phyloP scores from a whole-genome alignment of 164 flowering plant species.

The Chimonanthus praecox region DNA sequence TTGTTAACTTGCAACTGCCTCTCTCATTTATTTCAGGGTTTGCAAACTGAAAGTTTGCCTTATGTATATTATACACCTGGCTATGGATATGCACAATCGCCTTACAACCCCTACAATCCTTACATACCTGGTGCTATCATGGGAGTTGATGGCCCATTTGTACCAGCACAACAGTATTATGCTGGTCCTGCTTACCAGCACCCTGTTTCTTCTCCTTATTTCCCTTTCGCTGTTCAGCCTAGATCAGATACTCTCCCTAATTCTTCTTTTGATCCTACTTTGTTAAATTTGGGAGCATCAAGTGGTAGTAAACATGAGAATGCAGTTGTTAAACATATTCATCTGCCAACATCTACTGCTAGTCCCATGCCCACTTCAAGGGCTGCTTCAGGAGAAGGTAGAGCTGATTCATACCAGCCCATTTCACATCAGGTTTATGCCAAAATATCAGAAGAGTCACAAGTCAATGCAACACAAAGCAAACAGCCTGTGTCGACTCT shows the following conservation, averaged over 20 bases:
- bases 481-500: constrained; percentile 28
- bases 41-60: constrained; percentile 63
- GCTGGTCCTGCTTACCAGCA: constrained; percentile 47
- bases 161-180: constrained; percentile 58
- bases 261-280: constrained; percentile 27
- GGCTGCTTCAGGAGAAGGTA: constrained; percentile 13
- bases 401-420: constrained; percentile 9
- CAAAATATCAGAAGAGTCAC: constrained; percentile 7
- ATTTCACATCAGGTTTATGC: constrained; percentile 20
- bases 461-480: constrained; percentile 16
- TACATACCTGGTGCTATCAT: constrained; percentile 77
- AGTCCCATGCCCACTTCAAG: constrained; percentile 19
- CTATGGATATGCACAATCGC: constrained; percentile 78
- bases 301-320: constrained; percentile 30
- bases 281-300: constrained; percentile 24
- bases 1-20: background rate
- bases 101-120: constrained; percentile 85
- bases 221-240: constrained; percentile 45
- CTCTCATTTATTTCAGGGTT: constrained; percentile 42
- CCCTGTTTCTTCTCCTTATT: constrained; percentile 38
- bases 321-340: constrained; percentile 29
- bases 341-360: constrained; percentile 30
- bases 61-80: constrained; percentile 73
- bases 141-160: constrained; percentile 54
- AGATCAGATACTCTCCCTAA: constrained; percentile 33